Base-by-base conservation (phyloP, 2,329 filamentous ascomycete species). In the Didymella arachidicola region DNA sequence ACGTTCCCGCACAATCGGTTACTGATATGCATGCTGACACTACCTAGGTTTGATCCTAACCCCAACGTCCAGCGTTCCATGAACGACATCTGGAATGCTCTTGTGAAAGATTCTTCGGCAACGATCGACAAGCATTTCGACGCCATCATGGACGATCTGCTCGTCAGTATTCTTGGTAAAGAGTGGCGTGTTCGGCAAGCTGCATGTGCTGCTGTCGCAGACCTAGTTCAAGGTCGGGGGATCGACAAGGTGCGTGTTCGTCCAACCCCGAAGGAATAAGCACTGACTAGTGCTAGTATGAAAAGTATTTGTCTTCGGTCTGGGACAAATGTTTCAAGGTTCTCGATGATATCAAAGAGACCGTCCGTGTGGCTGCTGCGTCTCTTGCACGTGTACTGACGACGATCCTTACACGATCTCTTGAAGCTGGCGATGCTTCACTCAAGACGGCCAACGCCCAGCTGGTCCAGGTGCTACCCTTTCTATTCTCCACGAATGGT, bases 181-280 rank as follows among this genome's bases (percentile, higher is more conserved):
- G 95, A 99, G 75, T 99, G 95, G 95, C 86, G 95, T 58, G 91
- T 93, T 38, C 88, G 95, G 55, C 89, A 99, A 78, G 95, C 95
- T 6, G 95, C 92, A 72, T 98, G 95, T 77, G 88, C 90, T 36
- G 95, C 95, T 3, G 89, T 98, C 57, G 88, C 90, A 0, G 93
- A 98, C 72, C 83, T 99, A 1, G 85, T 98, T 7, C 91, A 95
- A 65, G 93, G 93, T 0, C 85, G 91, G 27, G 86, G 88, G 34
- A 72, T 82, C 26, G 78, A 81, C 8, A 81, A 80, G 65, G 75
- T 76, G 62, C 63, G 57, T 42, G 14, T 26, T 3, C 6, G 12
- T 27, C 27, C 18, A 4, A 42, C 25, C 10, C 6, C 7, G 14
- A 18, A 11, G 12, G 1, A 11, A 27, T 26, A 44, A 26, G 34